Conservation (phyloP, 2,329 filamentous ascomycete species). For the Colletotrichum scovillei region DNA sequence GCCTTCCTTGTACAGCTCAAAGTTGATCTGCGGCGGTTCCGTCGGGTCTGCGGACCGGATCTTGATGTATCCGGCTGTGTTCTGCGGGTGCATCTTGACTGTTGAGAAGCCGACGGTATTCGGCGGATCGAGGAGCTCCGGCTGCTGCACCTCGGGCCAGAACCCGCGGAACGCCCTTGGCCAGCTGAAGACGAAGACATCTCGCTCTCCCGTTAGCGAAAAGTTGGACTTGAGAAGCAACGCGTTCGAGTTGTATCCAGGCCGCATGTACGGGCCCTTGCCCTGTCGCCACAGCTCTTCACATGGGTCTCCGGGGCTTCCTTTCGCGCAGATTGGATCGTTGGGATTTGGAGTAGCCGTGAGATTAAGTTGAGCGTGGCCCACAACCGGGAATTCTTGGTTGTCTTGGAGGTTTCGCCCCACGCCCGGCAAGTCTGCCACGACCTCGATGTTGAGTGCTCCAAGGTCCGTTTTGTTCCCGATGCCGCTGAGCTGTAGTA, state of each 20-base stretch:
- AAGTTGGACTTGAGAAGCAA: background rate
- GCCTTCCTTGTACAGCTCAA: constrained; percentile 65
- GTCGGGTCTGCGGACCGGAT: constrained; percentile 70
- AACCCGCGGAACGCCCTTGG: constrained; percentile 58
- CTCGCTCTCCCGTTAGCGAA: constrained; percentile 55
- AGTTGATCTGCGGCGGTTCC: constrained; percentile 72
- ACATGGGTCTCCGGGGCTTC: constrained; percentile 48
- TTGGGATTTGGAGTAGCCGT: constrained; percentile 37
- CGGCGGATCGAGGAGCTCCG: background rate
- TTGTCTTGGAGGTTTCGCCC: constrained; percentile 66
- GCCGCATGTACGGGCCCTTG: constrained; percentile 44
- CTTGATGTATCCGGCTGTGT: constrained; percentile 70
- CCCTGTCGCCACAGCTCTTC: constrained; percentile 46
- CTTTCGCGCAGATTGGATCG: constrained; percentile 43
- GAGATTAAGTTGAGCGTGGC: constrained; percentile 38
- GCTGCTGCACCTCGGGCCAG: constrained; percentile 21
- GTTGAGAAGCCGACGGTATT: constrained; percentile 15
- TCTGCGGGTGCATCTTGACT: constrained; percentile 52
- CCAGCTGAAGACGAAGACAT: constrained; percentile 66
- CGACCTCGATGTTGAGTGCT: constrained; percentile 60
- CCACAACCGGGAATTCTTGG: constrained; percentile 50
- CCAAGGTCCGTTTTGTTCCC: constrained; percentile 52
- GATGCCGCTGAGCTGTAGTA: constrained; percentile 58
- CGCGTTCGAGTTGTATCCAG: constrained; percentile 12
- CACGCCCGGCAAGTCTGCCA: constrained; percentile 69